phyloP scores from a whole-genome alignment of 352 stramenopile species.

The Pythium aristosporum region DNA sequence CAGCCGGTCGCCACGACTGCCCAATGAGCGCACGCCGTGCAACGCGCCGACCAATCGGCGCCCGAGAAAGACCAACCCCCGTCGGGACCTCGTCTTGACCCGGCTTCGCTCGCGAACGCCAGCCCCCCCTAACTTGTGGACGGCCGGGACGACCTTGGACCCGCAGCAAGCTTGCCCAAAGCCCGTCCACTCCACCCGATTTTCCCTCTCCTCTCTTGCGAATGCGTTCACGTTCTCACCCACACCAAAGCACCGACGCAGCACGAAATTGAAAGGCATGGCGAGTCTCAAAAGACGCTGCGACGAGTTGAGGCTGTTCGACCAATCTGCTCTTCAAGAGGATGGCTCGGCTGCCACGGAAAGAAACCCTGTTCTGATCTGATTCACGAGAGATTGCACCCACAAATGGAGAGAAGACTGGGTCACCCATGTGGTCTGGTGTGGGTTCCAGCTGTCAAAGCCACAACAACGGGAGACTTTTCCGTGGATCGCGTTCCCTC shows the following conservation, averaged over 20 bases:
- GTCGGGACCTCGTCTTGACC: conserved; percentile 7
- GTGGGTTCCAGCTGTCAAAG: conserved; percentile 9
- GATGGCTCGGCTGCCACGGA: not conserved
- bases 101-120: conserved; percentile 15
- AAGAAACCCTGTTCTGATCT: conserved; percentile 22
- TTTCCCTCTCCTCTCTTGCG: conserved; percentile 21
- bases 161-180: not conserved
- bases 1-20: not conserved
- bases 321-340: not conserved
- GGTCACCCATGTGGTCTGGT: conserved; percentile 10
- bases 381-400: not conserved
- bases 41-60: conserved; percentile 10
- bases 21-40: not conserved
- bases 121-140: too few relatives aligned
- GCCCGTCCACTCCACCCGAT: conserved; percentile 5
- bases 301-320: not conserved
- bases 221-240: conserved; percentile 1
- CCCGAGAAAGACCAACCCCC: not conserved
- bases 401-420: conserved; percentile 5
- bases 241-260: not conserved
- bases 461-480: conserved; percentile 22
- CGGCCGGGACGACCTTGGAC: too few relatives aligned
- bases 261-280: conserved; percentile 21
- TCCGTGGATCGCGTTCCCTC: conserved; percentile 8
- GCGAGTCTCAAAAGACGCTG: conserved; percentile 22